Percentiles rank a stretch among this genome's conserved stretches.
Evolutionary conservation across 78 protist species (phyloP).

Genomic region (Dictyostelium firmibasis): DNA sequence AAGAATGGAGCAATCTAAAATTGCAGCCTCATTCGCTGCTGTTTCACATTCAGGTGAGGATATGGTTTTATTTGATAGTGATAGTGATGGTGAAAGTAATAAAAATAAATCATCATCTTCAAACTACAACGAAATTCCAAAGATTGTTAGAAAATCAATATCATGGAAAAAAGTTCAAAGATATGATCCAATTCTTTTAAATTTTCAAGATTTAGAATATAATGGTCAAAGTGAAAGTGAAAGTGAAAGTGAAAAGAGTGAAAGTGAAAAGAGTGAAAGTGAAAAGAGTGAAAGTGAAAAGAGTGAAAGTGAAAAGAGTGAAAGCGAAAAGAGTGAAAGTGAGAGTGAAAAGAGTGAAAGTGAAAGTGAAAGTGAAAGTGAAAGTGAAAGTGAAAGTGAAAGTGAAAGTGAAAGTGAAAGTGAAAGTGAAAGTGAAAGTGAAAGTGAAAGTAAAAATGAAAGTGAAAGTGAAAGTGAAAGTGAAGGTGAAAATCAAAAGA

Average conservation of each 20-base stretch:
- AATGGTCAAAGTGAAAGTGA: neutral
- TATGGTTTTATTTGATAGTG: conserved; percentile 35
- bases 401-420: neutral
- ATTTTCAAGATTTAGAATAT: neutral
- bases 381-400: neutral
- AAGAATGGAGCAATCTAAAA: conserved; percentile 10
- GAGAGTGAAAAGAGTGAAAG: neutral
- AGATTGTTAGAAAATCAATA: neutral
- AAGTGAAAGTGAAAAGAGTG: neutral
- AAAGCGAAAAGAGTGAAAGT: neutral
- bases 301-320: neutral
- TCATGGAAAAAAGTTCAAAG: conserved; percentile 50
- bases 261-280: neutral
- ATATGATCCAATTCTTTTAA: conserved; percentile 45
- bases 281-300: neutral
- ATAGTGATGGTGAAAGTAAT: conserved; percentile 29
- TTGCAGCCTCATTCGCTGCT: neutral
- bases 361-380: neutral
- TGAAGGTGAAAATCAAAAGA: neutral
- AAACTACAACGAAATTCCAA: neutral
- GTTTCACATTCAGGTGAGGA: neutral
- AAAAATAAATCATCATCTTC: neutral
- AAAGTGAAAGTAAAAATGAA: neutral
- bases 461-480: neutral
- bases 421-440: neutral